Conservation (phyloP, 1,284 basidiomycete genomes). For the Ustilago vetiveriae region DNA sequence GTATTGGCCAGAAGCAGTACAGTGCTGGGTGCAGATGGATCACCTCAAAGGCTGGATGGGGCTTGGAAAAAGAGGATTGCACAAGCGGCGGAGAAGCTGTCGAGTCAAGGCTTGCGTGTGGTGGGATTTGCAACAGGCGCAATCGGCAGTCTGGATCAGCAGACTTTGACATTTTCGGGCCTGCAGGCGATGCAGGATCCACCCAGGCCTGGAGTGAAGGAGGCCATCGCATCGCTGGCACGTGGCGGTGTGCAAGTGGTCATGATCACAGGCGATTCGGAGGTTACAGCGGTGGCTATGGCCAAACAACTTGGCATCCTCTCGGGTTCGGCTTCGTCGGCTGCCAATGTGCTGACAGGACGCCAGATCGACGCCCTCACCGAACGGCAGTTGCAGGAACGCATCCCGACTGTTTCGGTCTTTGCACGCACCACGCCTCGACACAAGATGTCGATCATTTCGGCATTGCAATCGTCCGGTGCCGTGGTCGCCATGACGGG, state of each 20-base stretch:
- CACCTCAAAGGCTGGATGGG: constrained; percentile 79
- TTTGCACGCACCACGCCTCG: constrained; percentile 94
- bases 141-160: constrained; percentile 55
- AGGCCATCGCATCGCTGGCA: constrained; percentile 82
- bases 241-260: constrained; percentile 89
- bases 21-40: constrained; percentile 85
- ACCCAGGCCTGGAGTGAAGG: constrained; percentile 89
- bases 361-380: constrained; percentile 80
- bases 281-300: constrained; percentile 88
- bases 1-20: constrained; percentile 85
- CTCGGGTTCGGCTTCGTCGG: constrained; percentile 8
- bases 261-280: constrained; percentile 97
- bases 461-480: constrained; percentile 87
- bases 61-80: constrained; percentile 76
- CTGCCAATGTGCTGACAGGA: constrained; percentile 77
- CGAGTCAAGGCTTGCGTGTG: constrained; percentile 81
- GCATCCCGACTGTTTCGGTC: constrained; percentile 82
- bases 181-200: constrained; percentile 96
- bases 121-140: constrained; percentile 87
- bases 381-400: constrained; percentile 81
- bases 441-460: constrained; percentile 96
- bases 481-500: constrained; percentile 97
- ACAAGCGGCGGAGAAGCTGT: constrained; percentile 76
- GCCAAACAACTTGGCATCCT: constrained; percentile 85
- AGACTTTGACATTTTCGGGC: constrained; percentile 84